phyloP scores from a whole-genome alignment of 2,329 filamentous ascomycete genomes.

The Tolypocladium amazonense region DNA sequence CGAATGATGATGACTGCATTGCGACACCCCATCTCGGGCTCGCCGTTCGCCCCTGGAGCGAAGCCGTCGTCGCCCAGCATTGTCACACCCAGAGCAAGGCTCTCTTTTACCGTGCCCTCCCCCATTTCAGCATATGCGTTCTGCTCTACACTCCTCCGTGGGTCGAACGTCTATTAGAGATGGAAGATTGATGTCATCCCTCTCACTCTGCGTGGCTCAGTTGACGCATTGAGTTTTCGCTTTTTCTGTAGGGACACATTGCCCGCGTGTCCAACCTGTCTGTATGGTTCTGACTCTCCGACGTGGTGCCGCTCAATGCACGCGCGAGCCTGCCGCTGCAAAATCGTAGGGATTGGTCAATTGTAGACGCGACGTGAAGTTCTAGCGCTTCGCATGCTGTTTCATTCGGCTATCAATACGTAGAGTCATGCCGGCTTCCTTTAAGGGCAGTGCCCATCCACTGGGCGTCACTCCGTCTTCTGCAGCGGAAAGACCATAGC shows the following conservation, averaged over 20 bases:
- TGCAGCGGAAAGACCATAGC: too few species aligned
- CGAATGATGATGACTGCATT: not conserved
- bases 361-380: too few species aligned
- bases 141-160: constrained; percentile 35
- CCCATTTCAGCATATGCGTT: constrained; percentile 47
- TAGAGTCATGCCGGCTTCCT: too few species aligned
- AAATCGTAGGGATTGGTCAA: too few species aligned
- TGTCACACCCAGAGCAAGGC: not conserved
- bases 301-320: not conserved
- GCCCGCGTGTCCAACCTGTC: not conserved
- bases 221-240: constrained; percentile 32
- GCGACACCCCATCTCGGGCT: not conserved
- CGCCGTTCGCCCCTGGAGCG: not conserved
- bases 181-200: constrained; percentile 39
- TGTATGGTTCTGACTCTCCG: not conserved
- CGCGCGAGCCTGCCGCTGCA: too few species aligned
- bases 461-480: too few species aligned
- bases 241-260: constrained; percentile 38
- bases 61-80: not conserved
- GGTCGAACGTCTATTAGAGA: constrained; percentile 43
- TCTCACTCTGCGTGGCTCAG: constrained; percentile 40
- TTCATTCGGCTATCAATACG: too few species aligned
- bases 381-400: too few species aligned
- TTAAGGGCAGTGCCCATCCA: too few species aligned
- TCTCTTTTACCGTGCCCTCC: not conserved